phyloP scores from a whole-genome alignment of 2,329 filamentous ascomycete species.

The Metarhizium humberi region DNA sequence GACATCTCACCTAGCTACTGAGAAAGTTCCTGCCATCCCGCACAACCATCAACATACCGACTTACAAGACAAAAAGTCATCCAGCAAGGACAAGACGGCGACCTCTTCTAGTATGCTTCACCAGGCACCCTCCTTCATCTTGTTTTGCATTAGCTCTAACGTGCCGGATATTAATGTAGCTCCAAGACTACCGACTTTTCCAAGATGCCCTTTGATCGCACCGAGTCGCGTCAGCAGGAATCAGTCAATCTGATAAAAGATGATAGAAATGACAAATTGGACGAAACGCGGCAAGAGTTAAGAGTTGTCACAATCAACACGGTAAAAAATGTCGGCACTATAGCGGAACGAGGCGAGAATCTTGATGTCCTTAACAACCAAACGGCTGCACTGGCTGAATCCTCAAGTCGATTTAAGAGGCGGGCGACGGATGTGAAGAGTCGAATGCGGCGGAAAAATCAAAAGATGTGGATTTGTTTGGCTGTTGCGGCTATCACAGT shows the following conservation, averaged over 20 bases:
- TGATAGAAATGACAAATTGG: slow-evolving; percentile 74
- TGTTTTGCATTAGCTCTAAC: not conserved
- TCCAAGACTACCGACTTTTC: slow-evolving; percentile 81
- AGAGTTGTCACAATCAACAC: slow-evolving; percentile 88
- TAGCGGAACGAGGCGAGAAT: slow-evolving; percentile 82
- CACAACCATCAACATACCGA: not conserved
- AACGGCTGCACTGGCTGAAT: slow-evolving; percentile 37
- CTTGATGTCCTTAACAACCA: slow-evolving; percentile 94
- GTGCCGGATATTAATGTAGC: slow-evolving; percentile 33
- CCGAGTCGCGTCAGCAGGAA: no score
- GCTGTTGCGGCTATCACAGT: slow-evolving; percentile 59
- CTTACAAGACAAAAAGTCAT: not conserved
- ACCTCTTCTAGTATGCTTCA: slow-evolving; percentile 62
- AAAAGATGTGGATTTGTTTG: slow-evolving; percentile 83
- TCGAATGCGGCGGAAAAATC: slow-evolving; percentile 99
- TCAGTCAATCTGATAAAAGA: slow-evolving; percentile 61
- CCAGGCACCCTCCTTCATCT: not conserved
- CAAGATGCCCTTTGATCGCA: slow-evolving; percentile 53
- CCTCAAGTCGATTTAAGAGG: no score
- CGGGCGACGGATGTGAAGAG: slow-evolving; percentile 41
- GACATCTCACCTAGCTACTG: not conserved
- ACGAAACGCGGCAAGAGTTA: slow-evolving; percentile 79
- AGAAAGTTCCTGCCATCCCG: not conserved
- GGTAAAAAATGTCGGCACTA: slow-evolving; percentile 88
- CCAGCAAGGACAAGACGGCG: slow-evolving; percentile 43